Percentiles rank a stretch among this genome's conserved stretches.
These are phyloP conservation scores for Penicillium sp. DNA, from an alignment of 2,329 filamentous ascomycete species.

Conservation along the genomic window DNA sequence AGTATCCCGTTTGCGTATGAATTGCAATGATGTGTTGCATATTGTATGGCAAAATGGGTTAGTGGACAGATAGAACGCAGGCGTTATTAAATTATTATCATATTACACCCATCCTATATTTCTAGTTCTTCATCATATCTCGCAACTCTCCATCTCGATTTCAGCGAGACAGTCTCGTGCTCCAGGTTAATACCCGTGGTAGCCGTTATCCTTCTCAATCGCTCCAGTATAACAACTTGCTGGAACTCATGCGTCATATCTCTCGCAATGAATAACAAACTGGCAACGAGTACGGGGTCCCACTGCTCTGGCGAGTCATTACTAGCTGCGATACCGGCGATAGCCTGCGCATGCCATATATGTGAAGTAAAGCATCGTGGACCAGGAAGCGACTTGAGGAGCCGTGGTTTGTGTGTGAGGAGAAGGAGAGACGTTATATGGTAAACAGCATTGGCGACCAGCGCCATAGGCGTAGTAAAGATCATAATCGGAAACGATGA, in stretches of 20 bases:
- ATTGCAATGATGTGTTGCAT: conserved; percentile 6
- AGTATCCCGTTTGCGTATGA: conserved; percentile 25
- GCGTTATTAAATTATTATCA: not conserved
- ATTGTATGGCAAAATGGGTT: not conserved
- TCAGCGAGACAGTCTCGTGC: conserved; percentile 15
- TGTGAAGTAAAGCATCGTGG: conserved; percentile 24
- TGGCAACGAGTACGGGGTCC: conserved; percentile 24
- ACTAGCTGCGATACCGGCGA: conserved; percentile 24
- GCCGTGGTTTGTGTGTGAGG: conserved; percentile 23
- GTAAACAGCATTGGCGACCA: conserved; percentile 26
- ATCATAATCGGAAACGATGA: conserved; percentile 28
- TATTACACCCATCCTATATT: not conserved
- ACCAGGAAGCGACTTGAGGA: conserved; percentile 23
- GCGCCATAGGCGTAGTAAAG: conserved; percentile 28
- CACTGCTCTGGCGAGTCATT: conserved; percentile 27
- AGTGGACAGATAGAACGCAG: not conserved
- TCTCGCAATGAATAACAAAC: conserved; percentile 19
- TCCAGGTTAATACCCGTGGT: conserved; percentile 24
- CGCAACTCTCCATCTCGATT: conserved; percentile 19
- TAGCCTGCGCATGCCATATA: conserved; percentile 29
- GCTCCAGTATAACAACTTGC: conserved; percentile 17
- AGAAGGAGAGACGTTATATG: conserved; percentile 24
- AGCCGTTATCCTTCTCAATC: conserved; percentile 13
- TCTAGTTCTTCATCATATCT: conserved; percentile 21
- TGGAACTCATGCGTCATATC: conserved; percentile 28